Evolutionary conservation across 2,329 filamentous ascomycete species (phyloP).

Genomic region (Fusarium miscanthi): DNA sequence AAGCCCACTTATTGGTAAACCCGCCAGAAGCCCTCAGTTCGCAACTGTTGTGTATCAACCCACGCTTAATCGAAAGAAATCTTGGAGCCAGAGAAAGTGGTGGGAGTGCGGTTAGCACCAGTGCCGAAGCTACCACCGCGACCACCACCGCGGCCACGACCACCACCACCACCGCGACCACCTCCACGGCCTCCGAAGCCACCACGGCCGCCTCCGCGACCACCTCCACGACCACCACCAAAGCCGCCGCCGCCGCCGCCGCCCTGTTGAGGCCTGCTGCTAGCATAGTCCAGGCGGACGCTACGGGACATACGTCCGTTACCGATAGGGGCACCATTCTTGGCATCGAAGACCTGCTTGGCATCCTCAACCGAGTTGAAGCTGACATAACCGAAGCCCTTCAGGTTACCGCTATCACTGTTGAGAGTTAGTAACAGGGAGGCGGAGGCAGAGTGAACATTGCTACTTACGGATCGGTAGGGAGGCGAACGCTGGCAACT

Average conservation of each 20-base stretch:
- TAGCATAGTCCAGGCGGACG: conserved; percentile 85
- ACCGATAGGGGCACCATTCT: conserved; percentile 74
- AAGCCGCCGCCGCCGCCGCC: conserved; percentile 64
- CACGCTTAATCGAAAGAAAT: conserved; percentile 71
- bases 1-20: conserved; percentile 56
- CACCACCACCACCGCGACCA: conserved; percentile 55
- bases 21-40: conserved; percentile 58
- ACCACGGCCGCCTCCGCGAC: conserved; percentile 59
- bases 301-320: conserved; percentile 76
- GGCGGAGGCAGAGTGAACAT: not conserved
- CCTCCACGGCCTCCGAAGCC: conserved; percentile 62
- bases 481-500: conserved; percentile 84
- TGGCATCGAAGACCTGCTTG: conserved; percentile 75
- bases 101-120: conserved; percentile 43
- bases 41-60: conserved; percentile 42
- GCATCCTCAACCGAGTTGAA: conserved; percentile 87
- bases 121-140: conserved; percentile 31
- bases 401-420: conserved; percentile 82
- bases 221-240: conserved; percentile 57
- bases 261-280: conserved; percentile 71
- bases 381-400: conserved; percentile 93
- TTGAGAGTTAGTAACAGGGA: conserved; percentile 24
- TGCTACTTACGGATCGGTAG: conserved; percentile 77
- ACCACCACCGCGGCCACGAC: conserved; percentile 53
- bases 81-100: conserved; percentile 75